Percentiles rank a stretch among this genome's conserved stretches.
Evolutionary conservation across 495 filamentous ascomycete genomes (phyloP).

Genomic region (Xylaria telfairii): DNA sequence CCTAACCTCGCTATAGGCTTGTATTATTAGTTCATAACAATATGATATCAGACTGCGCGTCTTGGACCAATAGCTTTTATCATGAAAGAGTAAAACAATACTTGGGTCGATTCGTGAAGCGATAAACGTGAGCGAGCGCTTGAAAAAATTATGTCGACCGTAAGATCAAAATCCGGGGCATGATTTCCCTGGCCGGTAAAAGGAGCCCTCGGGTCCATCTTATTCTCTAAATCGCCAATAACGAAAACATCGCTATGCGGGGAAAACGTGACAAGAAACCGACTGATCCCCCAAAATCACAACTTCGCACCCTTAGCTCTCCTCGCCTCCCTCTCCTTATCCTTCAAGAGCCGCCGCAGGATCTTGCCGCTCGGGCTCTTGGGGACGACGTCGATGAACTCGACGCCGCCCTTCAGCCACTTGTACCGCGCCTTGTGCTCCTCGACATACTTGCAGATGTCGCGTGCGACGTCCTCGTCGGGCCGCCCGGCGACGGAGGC

Average conservation of each 20-base stretch:
- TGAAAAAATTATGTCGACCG: background rate
- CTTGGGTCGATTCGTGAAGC: background rate
- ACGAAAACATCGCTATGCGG: background rate
- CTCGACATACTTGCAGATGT: slow-evolving; percentile 78
- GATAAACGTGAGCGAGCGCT: background rate
- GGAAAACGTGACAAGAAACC: too few relatives aligned
- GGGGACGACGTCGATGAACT: slow-evolving; percentile 77
- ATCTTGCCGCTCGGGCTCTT: slow-evolving; percentile 97
- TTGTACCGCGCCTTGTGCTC: slow-evolving; percentile 87
- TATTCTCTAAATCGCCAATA: background rate
- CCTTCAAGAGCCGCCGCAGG: slow-evolving; percentile 76
- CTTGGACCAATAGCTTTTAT: slow-evolving; percentile 7
- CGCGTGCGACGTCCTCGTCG: slow-evolving; percentile 56
- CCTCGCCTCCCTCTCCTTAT: slow-evolving; percentile 75
- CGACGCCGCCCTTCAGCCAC: slow-evolving; percentile 84
- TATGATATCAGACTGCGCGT: background rate
- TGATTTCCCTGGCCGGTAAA: background rate
- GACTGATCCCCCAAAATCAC: slow-evolving; percentile 26
- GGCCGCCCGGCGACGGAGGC: slow-evolving; percentile 62
- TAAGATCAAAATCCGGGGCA: background rate
- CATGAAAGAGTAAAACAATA: slow-evolving; percentile 1
- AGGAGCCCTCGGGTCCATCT: background rate
- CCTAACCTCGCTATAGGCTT: slow-evolving; percentile 25
- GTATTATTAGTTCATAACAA: slow-evolving; percentile 3
- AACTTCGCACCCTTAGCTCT: slow-evolving; percentile 64